Base-by-base conservation (phyloP, 164 flowering plant genomes). In the Vitis labrusca region DNA sequence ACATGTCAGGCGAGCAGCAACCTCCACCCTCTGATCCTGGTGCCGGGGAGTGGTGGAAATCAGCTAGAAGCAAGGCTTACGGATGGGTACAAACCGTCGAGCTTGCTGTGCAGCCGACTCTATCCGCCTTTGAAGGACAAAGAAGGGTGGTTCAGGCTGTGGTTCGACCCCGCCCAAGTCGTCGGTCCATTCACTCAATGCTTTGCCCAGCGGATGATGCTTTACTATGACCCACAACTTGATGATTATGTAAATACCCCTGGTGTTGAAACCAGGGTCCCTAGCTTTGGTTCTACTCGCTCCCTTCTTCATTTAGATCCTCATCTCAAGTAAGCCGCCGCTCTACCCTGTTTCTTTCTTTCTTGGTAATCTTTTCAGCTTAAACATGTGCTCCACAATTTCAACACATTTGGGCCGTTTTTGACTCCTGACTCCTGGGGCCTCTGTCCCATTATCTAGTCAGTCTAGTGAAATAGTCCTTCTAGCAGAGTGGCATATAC, bases 11-110 rank as follows among this genome's bases (percentile, higher is more conserved):
- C 77, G 1, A 44, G 27, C 66, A 73, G 64, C 59, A 69, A 69
- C 17, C 79, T 86, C 32, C 83, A 91, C 74, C 98, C 98, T n/a
- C 19, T 94, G 64, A 76, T 94, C 61, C 71, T 94, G 54, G 85
- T 94, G 1, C 98, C 98, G 0, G 97, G 98, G 1, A 83, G 17
- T 50, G 98, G 98, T 1, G 98, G 97, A 17, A 94, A 90, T 83
- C 98, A 92, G 71, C 78, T 94, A 9, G 98, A 94, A 68, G 97
- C 84, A 0, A 71, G 93, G 76, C 70, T 91, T 9, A 90, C 87
- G 32, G 53, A 62, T 2, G 74, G 66, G n/a, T 94, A 89, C 85
- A 86, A 83, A 73, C 81, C 94, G 13, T 63, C 88, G 19, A 84
- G 83, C 75, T 64, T 80, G 14, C 5, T 83, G 17, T 94, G 98